phyloP scores from a whole-genome alignment of 192 early-diverging fungal species.

The Dimargaris cristalligena region DNA sequence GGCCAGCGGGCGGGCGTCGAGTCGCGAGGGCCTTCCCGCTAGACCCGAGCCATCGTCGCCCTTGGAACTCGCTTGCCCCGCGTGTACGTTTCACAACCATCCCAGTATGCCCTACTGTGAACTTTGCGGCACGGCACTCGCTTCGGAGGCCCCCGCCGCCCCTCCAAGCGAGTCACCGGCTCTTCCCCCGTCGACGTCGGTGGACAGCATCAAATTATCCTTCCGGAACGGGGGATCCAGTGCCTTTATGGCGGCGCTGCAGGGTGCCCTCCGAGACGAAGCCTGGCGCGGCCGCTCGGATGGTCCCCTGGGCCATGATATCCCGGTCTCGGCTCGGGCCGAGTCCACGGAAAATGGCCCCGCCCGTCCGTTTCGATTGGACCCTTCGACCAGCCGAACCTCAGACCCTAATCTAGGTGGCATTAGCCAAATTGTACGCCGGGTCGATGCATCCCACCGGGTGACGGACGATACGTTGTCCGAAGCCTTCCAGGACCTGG shows the following conservation, averaged over 20 bases:
- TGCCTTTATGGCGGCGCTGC: slow-evolving; percentile 1
- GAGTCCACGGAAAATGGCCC: not conserved
- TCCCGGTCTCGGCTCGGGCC: no score
- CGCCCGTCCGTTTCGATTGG: not conserved
- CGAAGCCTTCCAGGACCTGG: slow-evolving; percentile 77
- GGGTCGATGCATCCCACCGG: slow-evolving; percentile 43
- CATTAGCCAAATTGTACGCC: slow-evolving; percentile 25
- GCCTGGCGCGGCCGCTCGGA: not conserved
- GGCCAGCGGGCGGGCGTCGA: not conserved
- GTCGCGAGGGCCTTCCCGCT: no score
- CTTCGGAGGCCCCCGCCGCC: no score
- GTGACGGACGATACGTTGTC: slow-evolving; percentile 49
- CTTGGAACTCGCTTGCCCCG: slow-evolving; percentile 1
- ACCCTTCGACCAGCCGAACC: not conserved
- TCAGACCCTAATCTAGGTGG: slow-evolving; percentile 12
- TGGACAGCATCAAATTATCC: not conserved
- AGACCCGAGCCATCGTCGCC: not conserved
- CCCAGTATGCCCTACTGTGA: slow-evolving; percentile 7
- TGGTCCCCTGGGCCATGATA: no score
- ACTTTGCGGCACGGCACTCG: not conserved
- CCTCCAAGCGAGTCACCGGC: not conserved
- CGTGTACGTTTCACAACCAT: slow-evolving; percentile 11
- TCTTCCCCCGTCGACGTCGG: not conserved
- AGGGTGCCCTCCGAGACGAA: not conserved
- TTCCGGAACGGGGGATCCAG: slow-evolving; percentile 9